Evolutionary conservation across 371 early-diverging fungal genomes (phyloP), one percentile per base, ranked within the genome.

Genomic region (Apophysomyces trapeziformis): DNA sequence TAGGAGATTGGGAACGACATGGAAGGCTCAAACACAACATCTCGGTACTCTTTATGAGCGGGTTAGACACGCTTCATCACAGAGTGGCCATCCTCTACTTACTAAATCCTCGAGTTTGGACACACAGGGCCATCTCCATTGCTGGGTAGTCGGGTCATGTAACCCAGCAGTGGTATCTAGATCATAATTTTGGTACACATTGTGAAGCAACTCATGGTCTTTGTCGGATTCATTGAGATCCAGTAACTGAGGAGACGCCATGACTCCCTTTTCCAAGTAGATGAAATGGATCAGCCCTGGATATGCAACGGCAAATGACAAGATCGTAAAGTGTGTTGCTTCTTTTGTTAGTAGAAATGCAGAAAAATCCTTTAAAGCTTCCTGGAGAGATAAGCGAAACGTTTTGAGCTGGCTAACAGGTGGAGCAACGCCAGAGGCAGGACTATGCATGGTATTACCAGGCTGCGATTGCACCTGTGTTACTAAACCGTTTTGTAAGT

Each of bases 241-340:
- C 4, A 76, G 69, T 35, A 82, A 45, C 2, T 43, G 59, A 1
- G 82, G 82, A 5, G 76, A 56, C 1, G 72, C 54, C 70, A 79
- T 68, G 5, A 72, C 63, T 1, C 78, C 78, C 37, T 73, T 56
- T n/a, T 75, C 39, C 11, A 77, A 47, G 63, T 79, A 72, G 5
- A 80, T 58, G 67, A 80, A 83, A 57, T 83, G 84, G n/a, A 80
- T 63, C 3, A 83, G 58, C 0, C 84, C 84, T 18, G 84, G 84
- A 65, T 77, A 83, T 5, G 60, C 64, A 9, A 71, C 60, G 3
- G 73, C 69, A 62, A 79, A 79, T 0, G 84, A 83, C 4, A 80
- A 64, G 57, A 77, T 76, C 8, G 84, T 76, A 21, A 83, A 83
- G 63, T 83, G 84, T 0, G 81, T 76, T 16, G 71, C 54, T 63